phyloP scores from a whole-genome alignment of 83 land plant species.

The Diphasiastrum complanatum region DNA sequence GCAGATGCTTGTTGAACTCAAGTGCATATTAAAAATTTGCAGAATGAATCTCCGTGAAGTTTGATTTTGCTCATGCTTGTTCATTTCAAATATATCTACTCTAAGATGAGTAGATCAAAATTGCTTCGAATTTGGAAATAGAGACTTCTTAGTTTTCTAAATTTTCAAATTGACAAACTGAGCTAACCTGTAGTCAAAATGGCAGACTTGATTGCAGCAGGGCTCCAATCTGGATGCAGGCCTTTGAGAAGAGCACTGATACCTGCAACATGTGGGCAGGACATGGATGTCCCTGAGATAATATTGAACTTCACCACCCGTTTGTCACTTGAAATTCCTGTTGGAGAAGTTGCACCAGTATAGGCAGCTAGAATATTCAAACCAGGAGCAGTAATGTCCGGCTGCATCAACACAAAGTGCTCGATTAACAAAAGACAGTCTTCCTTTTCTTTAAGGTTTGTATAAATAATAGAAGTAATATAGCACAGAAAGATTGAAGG shows the following conservation, averaged over 20 bases:
- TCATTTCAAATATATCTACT: too few relatives aligned
- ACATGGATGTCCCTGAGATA: conserved; percentile 73
- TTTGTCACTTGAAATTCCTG: too few relatives aligned
- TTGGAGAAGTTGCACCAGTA: too few relatives aligned
- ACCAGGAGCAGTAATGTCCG: too few relatives aligned
- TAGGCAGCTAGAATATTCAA: too few relatives aligned
- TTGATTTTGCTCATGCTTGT: neutral
- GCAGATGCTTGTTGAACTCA: neutral
- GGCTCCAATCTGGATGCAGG: conserved; percentile 58
- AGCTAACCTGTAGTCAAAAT: conserved; percentile 63
- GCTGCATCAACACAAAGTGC: too few relatives aligned
- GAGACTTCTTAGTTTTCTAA: neutral
- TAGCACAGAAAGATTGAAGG: too few relatives aligned
- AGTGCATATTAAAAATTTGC: neutral
- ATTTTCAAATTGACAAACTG: neutral
- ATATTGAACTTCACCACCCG: too few relatives aligned
- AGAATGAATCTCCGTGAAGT: neutral
- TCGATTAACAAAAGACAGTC: too few relatives aligned
- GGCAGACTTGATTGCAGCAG: conserved; percentile 72
- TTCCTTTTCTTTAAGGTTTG: too few relatives aligned
- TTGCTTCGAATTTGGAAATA: neutral
- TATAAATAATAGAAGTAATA: too few relatives aligned
- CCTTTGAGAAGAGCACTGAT: conserved; percentile 53
- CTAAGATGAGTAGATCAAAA: too few relatives aligned
- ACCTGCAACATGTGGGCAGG: conserved; percentile 66